Evolutionary conservation across 2,329 filamentous ascomycete species (phyloP), one percentile per base, ranked within the genome.

Genomic region (Alternaria sp.): DNA sequence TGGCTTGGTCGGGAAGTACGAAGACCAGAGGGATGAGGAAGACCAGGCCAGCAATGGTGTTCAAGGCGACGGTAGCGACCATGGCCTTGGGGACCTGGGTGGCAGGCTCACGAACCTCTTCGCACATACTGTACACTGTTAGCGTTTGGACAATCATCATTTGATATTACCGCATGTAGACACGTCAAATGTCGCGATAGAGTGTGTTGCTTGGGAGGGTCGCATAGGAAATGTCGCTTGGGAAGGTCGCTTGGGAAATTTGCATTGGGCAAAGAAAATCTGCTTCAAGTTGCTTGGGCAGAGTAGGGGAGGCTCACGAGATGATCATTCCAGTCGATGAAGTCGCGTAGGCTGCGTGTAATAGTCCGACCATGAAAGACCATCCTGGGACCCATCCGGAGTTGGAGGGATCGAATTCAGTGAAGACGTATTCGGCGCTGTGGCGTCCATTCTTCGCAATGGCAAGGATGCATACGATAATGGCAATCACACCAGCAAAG

Each of bases 271-370:
- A 62, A 53, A 67, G 45, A 27, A 36, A 38, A 57, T 61, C 48
- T 52, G 58, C 40, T 61, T 55, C 64, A 54, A 57, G 75, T 70
- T 73, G 74, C 73, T 66, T 66, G 72, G 74, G 62, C 50, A 83
- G 53, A 65, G 63, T 66, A 61, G 66, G 70, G 74, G 62, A 67
- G 65, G 71, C 87, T 83, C 80, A 90, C 87, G 88, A 90, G 74
- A 92, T 90, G 60, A 93, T 90, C 90, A 93, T 93, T 79, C 91
- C 91, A 0, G 90, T 92, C 16, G 89, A 90, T 4, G 90, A 92
- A 14, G 90, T 92, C 46, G 89, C 89, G 72, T 92, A 92, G 63
- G 87, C 90, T 51, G 88, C 90, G 70, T 92, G 90, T 20, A 92
- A 82, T 28, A 92, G 83, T 73, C 90, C 90, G 60, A 92, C 87